Evolutionary conservation across 2,329 filamentous ascomycete species (phyloP), one percentile per base, ranked within the genome.

Genomic region (Metarhizium anisopliae): DNA sequence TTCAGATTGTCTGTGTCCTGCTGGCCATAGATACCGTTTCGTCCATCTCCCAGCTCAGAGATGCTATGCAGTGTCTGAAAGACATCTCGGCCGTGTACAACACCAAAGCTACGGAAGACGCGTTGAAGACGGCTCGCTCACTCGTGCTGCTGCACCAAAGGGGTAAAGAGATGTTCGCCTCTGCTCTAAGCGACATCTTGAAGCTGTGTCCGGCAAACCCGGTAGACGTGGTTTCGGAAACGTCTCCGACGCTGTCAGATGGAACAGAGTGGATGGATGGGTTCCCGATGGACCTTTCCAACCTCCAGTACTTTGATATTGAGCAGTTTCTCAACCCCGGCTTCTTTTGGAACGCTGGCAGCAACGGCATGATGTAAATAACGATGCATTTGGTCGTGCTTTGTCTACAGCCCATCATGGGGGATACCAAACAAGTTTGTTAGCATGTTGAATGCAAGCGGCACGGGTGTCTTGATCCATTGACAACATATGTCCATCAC

Each of bases 1-100:
- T 84, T 58, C 81, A 83, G 54, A 74, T 80, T 0, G 72, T 83
- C 35, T 83, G 80, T 57, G 71, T 80, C 0, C 66, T 83, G 5
- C 68, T 84, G 2, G 78, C 77, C 0, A 79, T 83, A 51, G 80
- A 84, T 52, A 80, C 71, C 0, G 70, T 71, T 0, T 69, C 77
- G 0, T 77, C 77, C 0, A 67, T 82, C 0, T 68, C 70, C 0
- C 68, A 78, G 55, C 70, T 84, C 5, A 67, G 69, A 2, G 75
- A 79, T 25, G 80, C 79, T 0, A 78, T 84, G 75, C 68, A 67
- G 54, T 74, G 73, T 2, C 66, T 81, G 0, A 66, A 68, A 20
- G 66, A 72, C 16, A 72, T 78, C 0, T 67, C 71, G 0, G 63
- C 65, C 0, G 69, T 70, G 0, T 80, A 78, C 58, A 70, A 76